Evolutionary conservation across 306 rosid species (phyloP), one percentile per base, ranked within the genome.

Genomic region (Cucumis cinereus): DNA sequence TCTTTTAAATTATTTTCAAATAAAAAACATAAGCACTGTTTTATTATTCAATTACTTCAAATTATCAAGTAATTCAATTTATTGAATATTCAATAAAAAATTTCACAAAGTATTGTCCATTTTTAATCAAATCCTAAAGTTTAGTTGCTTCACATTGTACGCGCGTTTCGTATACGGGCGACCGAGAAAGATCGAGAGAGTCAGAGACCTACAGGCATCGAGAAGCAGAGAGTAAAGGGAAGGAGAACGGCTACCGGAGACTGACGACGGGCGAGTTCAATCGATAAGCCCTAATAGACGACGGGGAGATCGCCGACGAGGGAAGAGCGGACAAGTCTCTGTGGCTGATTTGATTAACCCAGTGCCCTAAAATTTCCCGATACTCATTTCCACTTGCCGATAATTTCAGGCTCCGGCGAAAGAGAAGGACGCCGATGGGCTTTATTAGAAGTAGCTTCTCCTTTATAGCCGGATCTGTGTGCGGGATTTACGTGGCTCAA

Each of bases 401-500:
- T 45, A 23, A 47, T 70, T 49, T 70, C 58, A 70, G 75, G 40
- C 23, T 47, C 58, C 57, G 58, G 75, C 40, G 40, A 45, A 47
- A 47, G 13, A 41, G 50, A 5, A 40, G 20, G 22, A 71, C 76
- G 76, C 28, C 78, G 35, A 86, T 83, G 87, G 87, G 85, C 7
- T 28, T 86, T 9, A 26, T 86, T 73, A 62, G 80, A 77, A 83
- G 84, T 75, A 55, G 84, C 57, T 81, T 86, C 83, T 73, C 80
- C 16, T 70, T 86, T 49, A 16, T 83, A 8, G 10, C 26, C 62
- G 89, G 89, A 30, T 60, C 82, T 0, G 63, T 69, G 22, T 38
- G 47, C 40, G 89, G 87, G 54, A 49, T 86, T 71, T 86, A 86
- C 77, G 8, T 81, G 1, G 89, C 89, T 60, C 89, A 86, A 70